Conservation (phyloP, 495 filamentous ascomycete genomes). For the Penicillium bovifimosum region DNA sequence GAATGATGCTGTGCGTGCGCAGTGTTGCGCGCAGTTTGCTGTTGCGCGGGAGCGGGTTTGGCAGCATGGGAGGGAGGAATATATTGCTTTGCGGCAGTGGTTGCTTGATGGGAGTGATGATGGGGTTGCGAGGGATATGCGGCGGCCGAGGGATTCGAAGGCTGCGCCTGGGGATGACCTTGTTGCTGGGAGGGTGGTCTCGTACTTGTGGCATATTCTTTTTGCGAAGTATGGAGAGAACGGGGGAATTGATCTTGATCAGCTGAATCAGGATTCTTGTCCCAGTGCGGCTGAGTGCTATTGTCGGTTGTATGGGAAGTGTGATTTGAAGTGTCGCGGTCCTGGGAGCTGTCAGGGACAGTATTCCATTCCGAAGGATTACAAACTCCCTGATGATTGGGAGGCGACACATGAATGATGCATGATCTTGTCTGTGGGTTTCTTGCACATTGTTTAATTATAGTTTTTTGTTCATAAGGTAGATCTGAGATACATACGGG, state of each 20-base stretch:
- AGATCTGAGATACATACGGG: not conserved
- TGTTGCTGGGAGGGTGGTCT: constrained; percentile 36
- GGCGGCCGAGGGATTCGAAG: not conserved
- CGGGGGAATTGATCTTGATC: constrained; percentile 38
- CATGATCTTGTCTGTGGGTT: not conserved
- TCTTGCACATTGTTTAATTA: too few relatives aligned
- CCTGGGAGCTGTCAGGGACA: constrained; percentile 32
- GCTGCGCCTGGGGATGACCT: constrained; percentile 35
- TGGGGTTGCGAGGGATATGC: not conserved
- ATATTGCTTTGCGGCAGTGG: constrained; percentile 41
- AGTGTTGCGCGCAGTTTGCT: constrained; percentile 46
- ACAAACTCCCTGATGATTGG: constrained; percentile 35
- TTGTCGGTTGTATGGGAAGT: constrained; percentile 41
- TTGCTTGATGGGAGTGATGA: constrained; percentile 30
- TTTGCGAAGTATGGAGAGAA: constrained; percentile 26
- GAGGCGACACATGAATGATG: constrained; percentile 23
- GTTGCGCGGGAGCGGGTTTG: constrained; percentile 30
- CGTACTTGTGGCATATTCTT: constrained; percentile 42
- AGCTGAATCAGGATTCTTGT: constrained; percentile 34
- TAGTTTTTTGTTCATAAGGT: not conserved
- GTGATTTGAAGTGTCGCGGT: constrained; percentile 26
- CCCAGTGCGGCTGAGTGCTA: constrained; percentile 39
- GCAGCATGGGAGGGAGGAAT: constrained; percentile 35
- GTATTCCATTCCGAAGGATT: constrained; percentile 33
- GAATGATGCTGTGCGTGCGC: constrained; percentile 32